Evolutionary conservation across 768 basidiomycete species (phyloP), one percentile per base, ranked within the genome.

Genomic region (Calvatia gigantea): DNA sequence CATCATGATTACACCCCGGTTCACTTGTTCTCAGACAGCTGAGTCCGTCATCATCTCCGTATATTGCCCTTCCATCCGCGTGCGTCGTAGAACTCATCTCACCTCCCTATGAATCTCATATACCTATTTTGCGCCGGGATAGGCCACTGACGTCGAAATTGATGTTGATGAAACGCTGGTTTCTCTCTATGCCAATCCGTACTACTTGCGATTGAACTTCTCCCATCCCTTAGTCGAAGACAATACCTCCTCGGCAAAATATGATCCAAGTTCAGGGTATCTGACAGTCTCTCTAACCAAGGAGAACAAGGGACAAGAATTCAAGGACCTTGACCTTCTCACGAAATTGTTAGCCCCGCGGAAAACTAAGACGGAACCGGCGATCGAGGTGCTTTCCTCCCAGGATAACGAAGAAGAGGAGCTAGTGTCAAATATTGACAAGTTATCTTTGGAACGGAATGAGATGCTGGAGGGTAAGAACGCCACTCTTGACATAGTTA

Each of bases 71-170:
- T 81, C 87, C 25, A 75, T 90, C 61, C 82, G 88, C 60, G 85
- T 86, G 74, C 65, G 83, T 63, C 57, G 37, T 35, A 21, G 41
- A 37, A 41, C 28, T 17, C 32, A 32, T 39, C 46, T n/a, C n/a
- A n/a, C n/a, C 56, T 32, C 58, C 50, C 46, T 39, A 29, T 56
- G 41, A 52, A 44, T 55, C 49, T 51, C 55, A 61, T 35, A 27
- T 33, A 14, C 33, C 17, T 35, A 60, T 56, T 25, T 53, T 57
- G 37, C 37, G 43, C 53, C 58, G 63, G 72, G 75, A 68, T 80
- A 93, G 91, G 89, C 91, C 9, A 81, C 86, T 38, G 91, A 93
- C 60, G 82, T 85, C 29, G 91, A 93, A 67, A 85, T 91, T 47
- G 76, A 87, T 60, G 82, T 91, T 54, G 86, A 90, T 64, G 82